Evolutionary conservation across 805 yeast species (phyloP).

Genomic region (Yarrowia sp.): DNA sequence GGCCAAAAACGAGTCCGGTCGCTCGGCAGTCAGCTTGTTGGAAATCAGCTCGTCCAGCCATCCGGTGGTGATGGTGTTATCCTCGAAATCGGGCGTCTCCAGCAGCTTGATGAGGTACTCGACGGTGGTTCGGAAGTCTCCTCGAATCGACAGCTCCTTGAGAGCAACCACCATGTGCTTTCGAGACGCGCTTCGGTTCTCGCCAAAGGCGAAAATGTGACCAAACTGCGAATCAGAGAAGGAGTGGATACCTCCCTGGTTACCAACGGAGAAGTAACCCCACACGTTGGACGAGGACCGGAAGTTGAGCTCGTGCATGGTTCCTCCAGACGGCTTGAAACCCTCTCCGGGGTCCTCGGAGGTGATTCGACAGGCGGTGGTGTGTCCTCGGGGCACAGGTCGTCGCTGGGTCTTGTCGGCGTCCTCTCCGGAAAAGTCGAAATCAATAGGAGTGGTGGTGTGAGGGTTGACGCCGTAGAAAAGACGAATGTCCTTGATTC

Average conservation of each 20-base stretch:
- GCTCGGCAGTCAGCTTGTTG: constrained; percentile 90
- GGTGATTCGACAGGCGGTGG: constrained; percentile 98
- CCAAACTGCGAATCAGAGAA: constrained; percentile 99
- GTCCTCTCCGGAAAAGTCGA: constrained; percentile 72
- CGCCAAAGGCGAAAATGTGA: constrained; percentile 98
- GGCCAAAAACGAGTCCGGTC: constrained; percentile 89
- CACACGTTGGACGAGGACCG: constrained; percentile 97
- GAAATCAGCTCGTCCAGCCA: constrained; percentile 97
- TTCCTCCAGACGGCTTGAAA: constrained; percentile 97
- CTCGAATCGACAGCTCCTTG: constrained; percentile 93
- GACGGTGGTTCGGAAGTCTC: constrained; percentile 97
- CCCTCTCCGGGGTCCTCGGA: constrained; percentile 99
- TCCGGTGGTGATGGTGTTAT: constrained; percentile 95
- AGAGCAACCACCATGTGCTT: constrained; percentile 98
- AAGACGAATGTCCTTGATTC: constrained; percentile 88
- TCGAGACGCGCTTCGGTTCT: constrained; percentile 95
- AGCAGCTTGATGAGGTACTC: constrained; percentile 92
- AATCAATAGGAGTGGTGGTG: constrained; percentile 84
- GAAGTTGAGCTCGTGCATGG: constrained; percentile 92
- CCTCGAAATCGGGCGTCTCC: constrained; percentile 95
- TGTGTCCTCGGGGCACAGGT: constrained; percentile 96
- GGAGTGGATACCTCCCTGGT: constrained; percentile 95
- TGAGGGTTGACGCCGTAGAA: constrained; percentile 96
- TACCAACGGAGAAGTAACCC: constrained; percentile 98
- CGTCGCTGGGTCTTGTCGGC: constrained; percentile 78